Conservation (phyloP, 106 monocot genomes). For the Ottelia alismoides region DNA sequence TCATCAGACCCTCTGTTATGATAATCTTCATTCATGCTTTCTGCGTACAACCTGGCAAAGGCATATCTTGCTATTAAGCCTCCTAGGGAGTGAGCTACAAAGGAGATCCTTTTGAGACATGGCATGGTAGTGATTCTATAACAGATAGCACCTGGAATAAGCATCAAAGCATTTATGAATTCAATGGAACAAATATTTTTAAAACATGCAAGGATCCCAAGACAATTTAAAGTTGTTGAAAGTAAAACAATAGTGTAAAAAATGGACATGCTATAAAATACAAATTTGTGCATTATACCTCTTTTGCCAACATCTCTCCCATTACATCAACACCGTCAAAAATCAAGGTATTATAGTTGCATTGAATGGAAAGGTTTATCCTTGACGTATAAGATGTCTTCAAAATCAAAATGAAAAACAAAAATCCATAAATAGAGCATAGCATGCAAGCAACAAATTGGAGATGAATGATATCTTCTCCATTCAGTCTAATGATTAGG, state of each 20-base stretch:
- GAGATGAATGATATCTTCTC: neutral
- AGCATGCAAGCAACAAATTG: too few relatives aligned
- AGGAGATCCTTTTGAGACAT: conserved; percentile 72
- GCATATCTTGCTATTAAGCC: conserved; percentile 86
- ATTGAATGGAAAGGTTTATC: conserved; percentile 47
- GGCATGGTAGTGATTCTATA: too few relatives aligned
- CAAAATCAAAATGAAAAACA: too few relatives aligned
- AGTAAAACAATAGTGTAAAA: too few relatives aligned
- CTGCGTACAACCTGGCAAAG: conserved; percentile 39
- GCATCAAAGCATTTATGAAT: neutral
- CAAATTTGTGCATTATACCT: conserved; percentile 27
- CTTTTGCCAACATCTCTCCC: conserved; percentile 80
- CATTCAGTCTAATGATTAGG: neutral
- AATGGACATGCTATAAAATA: neutral
- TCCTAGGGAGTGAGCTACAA: conserved; percentile 72
- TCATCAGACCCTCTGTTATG: too few relatives aligned
- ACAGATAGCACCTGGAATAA: too few relatives aligned
- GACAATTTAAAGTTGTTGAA: neutral
- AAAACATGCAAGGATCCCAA: neutral
- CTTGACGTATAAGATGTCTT: neutral
- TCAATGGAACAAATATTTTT: neutral
- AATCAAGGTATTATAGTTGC: conserved; percentile 50
- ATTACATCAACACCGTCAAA: conserved; percentile 83
- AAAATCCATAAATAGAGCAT: too few relatives aligned
- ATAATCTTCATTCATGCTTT: conserved; percentile 7